Base-by-base conservation (phyloP, 2,329 filamentous ascomycete genomes). In the Cordyceps militaris region DNA sequence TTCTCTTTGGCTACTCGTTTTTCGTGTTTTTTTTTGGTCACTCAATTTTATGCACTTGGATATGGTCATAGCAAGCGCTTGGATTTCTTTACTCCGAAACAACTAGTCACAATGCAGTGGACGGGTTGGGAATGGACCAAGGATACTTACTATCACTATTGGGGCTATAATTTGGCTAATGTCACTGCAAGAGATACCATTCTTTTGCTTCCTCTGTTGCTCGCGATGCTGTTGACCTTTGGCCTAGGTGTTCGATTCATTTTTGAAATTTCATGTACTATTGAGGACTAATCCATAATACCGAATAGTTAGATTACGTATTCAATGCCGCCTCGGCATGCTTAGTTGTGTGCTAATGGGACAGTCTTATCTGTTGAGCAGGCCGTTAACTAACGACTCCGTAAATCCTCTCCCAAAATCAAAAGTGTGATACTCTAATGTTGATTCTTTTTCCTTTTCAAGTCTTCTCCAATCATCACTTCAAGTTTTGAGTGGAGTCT, bases 61-160 rank as follows among this genome's bases (percentile, higher is more conserved):
- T 46, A 14, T 46, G 51, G 51, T 57, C 24, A 51, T 51, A 30
- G 16, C 49, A 51, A 40, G 32, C 38, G 23, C 32, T 51, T 46
- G 50, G 32, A 42, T 56, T 52, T 13, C 13, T 28, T 44, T 34
- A 44, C 36, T 53, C 38, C 50, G 48, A 50, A 50, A 50, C 32
- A 50, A 23, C 24, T 53, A 21, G 23, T 23, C 19, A 32, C 32
- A 42, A 14, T 53, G 50, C 36, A 32, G 50, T 32, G 38, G 48
- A 40, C 43, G 24, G 38, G 2, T 19, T 38, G 34, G n/a, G 36
- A 19, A 21, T 23, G n/a, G n/a, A 32, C 19, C n/a, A 3, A 43
- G 9, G 24, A 32, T 23, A 28, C 14, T n/a, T 8, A 16, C 26
- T 32, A 36, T 13, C 4, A 24, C 36, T 50, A 42, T 42, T 42